Evolutionary conservation across 306 rosid genomes (phyloP), one percentile per base, ranked within the genome.

Genomic region (Trifolium subterraneum): DNA sequence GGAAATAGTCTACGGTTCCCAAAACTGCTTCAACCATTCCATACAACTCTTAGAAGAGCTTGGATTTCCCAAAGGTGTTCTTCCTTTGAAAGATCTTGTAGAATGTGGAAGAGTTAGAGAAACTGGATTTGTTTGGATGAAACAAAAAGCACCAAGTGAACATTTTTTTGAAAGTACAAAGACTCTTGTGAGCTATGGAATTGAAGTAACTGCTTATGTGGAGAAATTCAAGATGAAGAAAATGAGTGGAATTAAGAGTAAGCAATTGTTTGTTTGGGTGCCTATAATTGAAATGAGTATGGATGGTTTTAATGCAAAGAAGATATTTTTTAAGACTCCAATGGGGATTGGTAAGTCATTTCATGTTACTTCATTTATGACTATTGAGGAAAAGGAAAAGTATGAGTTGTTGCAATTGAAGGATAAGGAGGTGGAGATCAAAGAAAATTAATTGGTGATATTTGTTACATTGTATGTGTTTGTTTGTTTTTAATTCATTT

Each of bases 41-140:
- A 14, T 81, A 10, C 85, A 87, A 20, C 88, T 92, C 0, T 23
- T 92, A 48, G 71, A 79, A 47, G 97, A 92, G 78, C 60, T 92
- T 0, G 96, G 98, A 2, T 92, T 92, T 45, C 93, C 98, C 0
- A 72, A 23, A 10, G 98, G 96, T 1, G 98, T 92, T 5, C 86
- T 92, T 51, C 92, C 96, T 0, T 25, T 92, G 67, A 61, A 85
- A 6, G 90, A 90, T 19, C 79, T 92, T 7, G 88, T 67, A 55
- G 96, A 90, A 80, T 90, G 93, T 50, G 97, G 97, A 1, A 78
- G 93, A 15, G 90, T 86, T 19, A 55, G 71, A 41, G 96, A 90
- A 70, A 92, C 93, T 0, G 98, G 98, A 45, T 92, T 88, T 55
- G 91, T 92, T 55, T 92, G 98, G 98, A 92, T 90, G 96, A 89